A percentile compares a stretch with the other conserved stretches of the same genome.
Conservation (phyloP, 345 rosid species). For the Salix udensis region DNA sequence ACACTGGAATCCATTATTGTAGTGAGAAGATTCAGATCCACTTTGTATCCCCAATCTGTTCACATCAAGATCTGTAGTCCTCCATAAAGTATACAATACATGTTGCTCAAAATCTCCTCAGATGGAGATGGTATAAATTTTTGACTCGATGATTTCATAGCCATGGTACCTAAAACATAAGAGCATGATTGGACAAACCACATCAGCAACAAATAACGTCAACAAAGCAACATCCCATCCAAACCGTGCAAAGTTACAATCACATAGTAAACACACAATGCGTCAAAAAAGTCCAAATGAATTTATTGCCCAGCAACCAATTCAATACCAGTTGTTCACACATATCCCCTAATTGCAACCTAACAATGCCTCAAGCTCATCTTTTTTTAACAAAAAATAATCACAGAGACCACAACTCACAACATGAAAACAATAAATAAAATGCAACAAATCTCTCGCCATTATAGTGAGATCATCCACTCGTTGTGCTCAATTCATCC, state of each 20-base stretch:
- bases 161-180: constrained; percentile 11
- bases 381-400: no score
- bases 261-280: not conserved
- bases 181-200: not conserved
- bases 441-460: no score
- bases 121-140: not conserved
- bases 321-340: not conserved
- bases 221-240: not conserved
- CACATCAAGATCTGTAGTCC: not conserved
- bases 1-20: constrained; percentile 37
- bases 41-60: constrained; percentile 1
- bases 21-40: constrained; percentile 14
- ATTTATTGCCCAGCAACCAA: not conserved
- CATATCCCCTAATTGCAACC: not conserved
- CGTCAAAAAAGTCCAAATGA: not conserved
- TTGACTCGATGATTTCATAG: not conserved
- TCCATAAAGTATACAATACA: constrained; percentile 7
- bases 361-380: not conserved
- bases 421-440: no score
- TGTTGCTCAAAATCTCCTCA: constrained; percentile 5
- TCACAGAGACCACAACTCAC: no score
- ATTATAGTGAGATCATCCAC: no score
- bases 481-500: no score
- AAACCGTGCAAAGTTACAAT: not conserved
- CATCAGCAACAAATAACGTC: not conserved